These are phyloP conservation scores for Fusarium hostae DNA, from an alignment of 2,329 filamentous ascomycete genomes.

Conservation along the genomic window DNA sequence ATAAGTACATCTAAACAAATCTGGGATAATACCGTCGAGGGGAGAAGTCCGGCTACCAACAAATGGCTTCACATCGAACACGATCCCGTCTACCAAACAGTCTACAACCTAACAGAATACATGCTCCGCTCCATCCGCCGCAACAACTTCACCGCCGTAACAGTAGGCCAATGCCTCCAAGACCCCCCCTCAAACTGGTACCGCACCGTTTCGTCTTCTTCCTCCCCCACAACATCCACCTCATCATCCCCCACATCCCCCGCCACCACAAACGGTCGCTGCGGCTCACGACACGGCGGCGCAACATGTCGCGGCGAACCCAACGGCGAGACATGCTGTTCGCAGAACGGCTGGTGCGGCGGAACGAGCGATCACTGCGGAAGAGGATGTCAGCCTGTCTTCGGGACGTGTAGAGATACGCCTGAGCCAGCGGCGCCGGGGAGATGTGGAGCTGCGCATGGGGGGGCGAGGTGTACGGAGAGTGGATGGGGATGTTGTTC, in stretches of 20 bases:
- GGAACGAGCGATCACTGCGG: conserved; percentile 54
- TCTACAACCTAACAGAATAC: conserved; percentile 55
- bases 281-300: conserved; percentile 36
- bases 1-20: conserved; percentile 59
- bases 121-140: conserved; percentile 53
- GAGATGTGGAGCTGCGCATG: conserved; percentile 44
- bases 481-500: conserved; percentile 47
- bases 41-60: conserved; percentile 31
- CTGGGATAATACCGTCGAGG: conserved; percentile 53
- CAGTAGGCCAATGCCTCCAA: conserved; percentile 63
- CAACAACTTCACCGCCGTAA: conserved; percentile 59
- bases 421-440: conserved; percentile 33
- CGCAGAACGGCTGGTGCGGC: conserved; percentile 50
- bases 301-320: conserved; percentile 37
- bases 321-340: conserved; percentile 38
- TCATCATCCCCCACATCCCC: conserved; percentile 32
- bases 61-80: conserved; percentile 65
- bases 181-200: conserved; percentile 67
- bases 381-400: conserved; percentile 52
- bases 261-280: conserved; percentile 38
- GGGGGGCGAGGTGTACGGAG: conserved; percentile 42
- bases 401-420: conserved; percentile 41
- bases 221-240: not conserved
- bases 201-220: conserved; percentile 35
- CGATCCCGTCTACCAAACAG: conserved; percentile 59